Base-by-base conservation (phyloP, 2,329 filamentous ascomycete species). In the Aspergillus pseudoterreus region DNA sequence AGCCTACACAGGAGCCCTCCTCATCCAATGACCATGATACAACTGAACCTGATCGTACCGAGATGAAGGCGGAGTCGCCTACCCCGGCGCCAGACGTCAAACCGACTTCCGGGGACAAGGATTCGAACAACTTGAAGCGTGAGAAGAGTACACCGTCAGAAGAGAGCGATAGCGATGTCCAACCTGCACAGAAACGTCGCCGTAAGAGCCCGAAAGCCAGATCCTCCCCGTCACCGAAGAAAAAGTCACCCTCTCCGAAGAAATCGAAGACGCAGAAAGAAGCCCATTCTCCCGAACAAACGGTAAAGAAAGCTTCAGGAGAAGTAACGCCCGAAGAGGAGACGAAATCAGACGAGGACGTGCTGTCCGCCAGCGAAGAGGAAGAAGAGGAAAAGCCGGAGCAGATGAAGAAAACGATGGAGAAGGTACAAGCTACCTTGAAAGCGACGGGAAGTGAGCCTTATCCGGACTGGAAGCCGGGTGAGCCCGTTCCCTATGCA, bases 391-490 rank as follows among this genome's bases (percentile, higher is more conserved):
- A 88, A 62, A 89, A 89, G 65, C 84, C 90, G 2, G 84, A 86
- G 58, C 71, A 85, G 43, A 83, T 84, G 45, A 85, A 83, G 39
- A 92, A 95, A 71, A 85, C 84, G 43, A 84, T 89, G 42, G 83
- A 92, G 69, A 89, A 90, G 69, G 82, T 92, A 10, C 91, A 96
- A 68, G 83, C 83, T 8, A 88, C 86, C 44, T 75, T 96, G 52
- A 85, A 85, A 65, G 76, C 82, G 15, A 82, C 80, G 47, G 77
- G 73, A 36, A 87, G 90, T 58, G 88, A 95, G 63, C 85, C 88
- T n/a, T 97, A 92, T 71, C 92, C 92, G 0, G 92, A 99, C 71
- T 99, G 94, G 94, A 88, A 90, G 68, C 76, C 87, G 43, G 92
- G 92, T 43, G 82, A 88, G 44, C 90, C 92, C 10, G 92, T 96